Evolutionary conservation across 331 rosid species (phyloP).

Genomic region (Pyracantha coccinea): DNA sequence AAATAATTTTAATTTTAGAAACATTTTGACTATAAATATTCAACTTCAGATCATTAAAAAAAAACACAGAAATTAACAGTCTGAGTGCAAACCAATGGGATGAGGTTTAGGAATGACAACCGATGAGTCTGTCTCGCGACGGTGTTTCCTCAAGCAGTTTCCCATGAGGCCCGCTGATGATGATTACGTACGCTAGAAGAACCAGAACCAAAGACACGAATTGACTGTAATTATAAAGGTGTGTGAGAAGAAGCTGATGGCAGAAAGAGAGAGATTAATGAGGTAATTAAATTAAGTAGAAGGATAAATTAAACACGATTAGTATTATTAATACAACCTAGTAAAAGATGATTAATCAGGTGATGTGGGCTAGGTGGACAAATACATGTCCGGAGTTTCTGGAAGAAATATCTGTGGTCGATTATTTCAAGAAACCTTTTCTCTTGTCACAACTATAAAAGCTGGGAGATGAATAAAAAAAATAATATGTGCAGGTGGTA

Average conservation of each 20-base stretch:
- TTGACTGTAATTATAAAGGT: not conserved
- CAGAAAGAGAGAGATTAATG: not conserved
- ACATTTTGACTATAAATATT: not conserved
- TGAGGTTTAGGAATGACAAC: not conserved
- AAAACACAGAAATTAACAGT: not conserved
- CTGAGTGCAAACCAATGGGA: slow-evolving; percentile 8
- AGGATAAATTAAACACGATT: not conserved
- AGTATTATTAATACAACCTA: not conserved
- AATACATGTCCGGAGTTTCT: not conserved
- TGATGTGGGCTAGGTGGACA: slow-evolving; percentile 11
- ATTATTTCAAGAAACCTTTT: not conserved
- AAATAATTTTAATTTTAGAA: not conserved
- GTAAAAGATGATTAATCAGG: slow-evolving; percentile 18
- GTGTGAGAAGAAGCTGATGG: not conserved
- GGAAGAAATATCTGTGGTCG: not conserved
- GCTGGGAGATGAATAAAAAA: not conserved
- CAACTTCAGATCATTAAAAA: not conserved
- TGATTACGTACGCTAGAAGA: not conserved
- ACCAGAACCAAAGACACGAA: not conserved
- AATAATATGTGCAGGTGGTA: not conserved
- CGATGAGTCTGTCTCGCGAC: slow-evolving; percentile 14
- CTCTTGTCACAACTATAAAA: not conserved
- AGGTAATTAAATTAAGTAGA: not conserved
- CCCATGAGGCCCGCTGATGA: slow-evolving; percentile 19
- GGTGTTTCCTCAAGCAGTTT: slow-evolving; percentile 14